Percentiles rank a stretch among this genome's conserved stretches.
Conservation (phyloP, 176 grass and related monocot species). For the Tuctoria greenei region DNA sequence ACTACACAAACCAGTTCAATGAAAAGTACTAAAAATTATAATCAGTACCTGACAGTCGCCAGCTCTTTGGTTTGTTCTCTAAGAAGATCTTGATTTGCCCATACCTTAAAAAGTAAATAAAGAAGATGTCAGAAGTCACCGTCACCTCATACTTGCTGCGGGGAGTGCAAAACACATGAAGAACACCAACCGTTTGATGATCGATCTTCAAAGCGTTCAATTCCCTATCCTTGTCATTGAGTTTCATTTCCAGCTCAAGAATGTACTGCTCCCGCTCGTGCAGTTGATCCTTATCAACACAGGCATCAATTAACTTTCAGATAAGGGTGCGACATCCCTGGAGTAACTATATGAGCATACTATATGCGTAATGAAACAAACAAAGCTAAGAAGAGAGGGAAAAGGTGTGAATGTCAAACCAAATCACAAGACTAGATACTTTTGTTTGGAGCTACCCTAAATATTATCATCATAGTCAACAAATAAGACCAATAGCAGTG, state of each 20-base stretch:
- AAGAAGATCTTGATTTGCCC: slow-evolving; percentile 97
- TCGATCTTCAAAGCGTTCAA: slow-evolving; percentile 82
- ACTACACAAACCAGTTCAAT: not conserved
- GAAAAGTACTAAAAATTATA: slow-evolving; percentile 2
- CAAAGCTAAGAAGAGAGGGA: not conserved
- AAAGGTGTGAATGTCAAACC: not conserved
- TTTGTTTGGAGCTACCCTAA: not conserved
- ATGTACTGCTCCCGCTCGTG: slow-evolving; percentile 88
- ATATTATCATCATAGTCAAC: not conserved
- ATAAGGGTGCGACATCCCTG: not conserved
- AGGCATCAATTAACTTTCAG: slow-evolving; percentile 3
- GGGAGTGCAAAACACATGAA: slow-evolving; percentile 9
- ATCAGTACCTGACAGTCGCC: slow-evolving; percentile 64
- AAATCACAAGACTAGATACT: not conserved
- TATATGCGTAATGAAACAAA: not conserved
- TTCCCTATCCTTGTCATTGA: slow-evolving; percentile 81
- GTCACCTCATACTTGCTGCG: not conserved
- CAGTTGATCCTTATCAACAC: slow-evolving; percentile 73
- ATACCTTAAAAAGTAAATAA: slow-evolving; percentile 55
- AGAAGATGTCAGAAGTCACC: not conserved
- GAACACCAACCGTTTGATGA: slow-evolving; percentile 75
- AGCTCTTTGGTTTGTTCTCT: slow-evolving; percentile 97
- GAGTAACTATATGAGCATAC: not conserved
- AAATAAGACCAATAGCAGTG: not conserved
- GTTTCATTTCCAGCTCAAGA: slow-evolving; percentile 84